Conservation (phyloP, 2,329 filamentous ascomycete genomes). For the Tolypocladium album region DNA sequence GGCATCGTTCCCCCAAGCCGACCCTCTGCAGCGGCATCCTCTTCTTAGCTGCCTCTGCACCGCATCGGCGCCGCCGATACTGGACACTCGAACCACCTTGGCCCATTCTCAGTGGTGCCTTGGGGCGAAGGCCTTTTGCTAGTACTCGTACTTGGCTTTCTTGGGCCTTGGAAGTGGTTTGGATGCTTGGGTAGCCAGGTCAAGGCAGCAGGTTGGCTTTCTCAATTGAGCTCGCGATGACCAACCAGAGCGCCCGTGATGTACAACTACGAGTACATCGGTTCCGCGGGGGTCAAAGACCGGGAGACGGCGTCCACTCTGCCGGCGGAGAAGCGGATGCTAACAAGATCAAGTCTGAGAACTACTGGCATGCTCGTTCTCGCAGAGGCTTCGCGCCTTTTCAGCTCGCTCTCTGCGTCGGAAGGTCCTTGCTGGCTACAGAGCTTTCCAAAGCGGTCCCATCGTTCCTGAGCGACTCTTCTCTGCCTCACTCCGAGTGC, state of each 20-base stretch:
- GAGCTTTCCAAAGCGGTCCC: not conserved
- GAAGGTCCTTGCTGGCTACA: not conserved
- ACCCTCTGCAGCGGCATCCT: not conserved
- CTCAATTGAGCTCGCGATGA: too few species aligned
- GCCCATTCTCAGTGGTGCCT: not conserved
- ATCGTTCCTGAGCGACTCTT: not conserved
- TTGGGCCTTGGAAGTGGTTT: not conserved
- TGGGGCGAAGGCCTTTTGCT: too few species aligned
- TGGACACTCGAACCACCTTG: not conserved
- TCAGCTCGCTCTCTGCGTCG: not conserved
- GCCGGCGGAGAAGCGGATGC: not conserved
- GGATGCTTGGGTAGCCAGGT: too few species aligned
- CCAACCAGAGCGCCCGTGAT: not conserved
- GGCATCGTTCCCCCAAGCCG: not conserved
- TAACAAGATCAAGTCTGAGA: not conserved
- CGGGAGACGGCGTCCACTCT: not conserved
- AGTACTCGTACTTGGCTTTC: too few species aligned
- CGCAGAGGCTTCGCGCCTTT: not conserved
- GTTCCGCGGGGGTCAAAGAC: not conserved
- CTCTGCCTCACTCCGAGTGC: not conserved
- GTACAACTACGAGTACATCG: not conserved
- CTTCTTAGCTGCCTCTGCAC: not conserved
- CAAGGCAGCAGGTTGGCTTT: too few species aligned
- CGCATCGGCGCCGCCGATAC: not conserved
- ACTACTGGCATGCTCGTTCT: not conserved